Evolutionary conservation across 345 rosid species (phyloP), one percentile per base, ranked within the genome.

Genomic region (Citrus australasica): DNA sequence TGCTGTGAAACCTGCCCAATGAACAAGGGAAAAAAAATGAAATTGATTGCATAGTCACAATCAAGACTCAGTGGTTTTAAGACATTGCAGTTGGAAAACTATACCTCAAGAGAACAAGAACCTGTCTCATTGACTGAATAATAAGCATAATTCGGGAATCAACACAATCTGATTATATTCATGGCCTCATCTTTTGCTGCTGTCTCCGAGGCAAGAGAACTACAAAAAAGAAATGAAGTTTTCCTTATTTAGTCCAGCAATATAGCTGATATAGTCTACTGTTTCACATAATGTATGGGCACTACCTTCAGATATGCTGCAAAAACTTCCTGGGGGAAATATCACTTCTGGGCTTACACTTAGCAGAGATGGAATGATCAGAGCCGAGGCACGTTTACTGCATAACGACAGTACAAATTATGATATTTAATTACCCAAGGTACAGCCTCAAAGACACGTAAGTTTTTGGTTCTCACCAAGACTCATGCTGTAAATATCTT

Each of bases 291-390:
- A 17, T 62, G 28, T 25, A 55, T 30, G 11, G 48, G 21, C 27
- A 61, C 78, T 88, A 96, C 99, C 91, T 88, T 88, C 86, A 78
- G 82, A 70, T 74, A 88, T 84, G 56, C 86, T 72, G 82, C 88
- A 80, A 84, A 85, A 87, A 83, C 94, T 86, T 70, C 77, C 83
- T 4, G 80, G 82, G 58, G 92, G 81, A 51, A 96, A 92, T 32
- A 83, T 85, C 46, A 76, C 60, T 24, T 83, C 79, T 22, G 94
- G 90, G 78, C 90, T 90, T 71, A 79, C 24, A 2, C 74, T 77
- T 82, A 91, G 85, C 83, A 88, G 94, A 51, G 90, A 81, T 74
- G 82, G 61, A 71, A 91, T 79, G 27, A 65, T 80, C 76, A 6
- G 77, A 73, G 85, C 84, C 66, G 91, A 28, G 4, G 71, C 77